Conservation (phyloP, 2,329 filamentous ascomycete genomes). For the Curvularia hawaiiensis region DNA sequence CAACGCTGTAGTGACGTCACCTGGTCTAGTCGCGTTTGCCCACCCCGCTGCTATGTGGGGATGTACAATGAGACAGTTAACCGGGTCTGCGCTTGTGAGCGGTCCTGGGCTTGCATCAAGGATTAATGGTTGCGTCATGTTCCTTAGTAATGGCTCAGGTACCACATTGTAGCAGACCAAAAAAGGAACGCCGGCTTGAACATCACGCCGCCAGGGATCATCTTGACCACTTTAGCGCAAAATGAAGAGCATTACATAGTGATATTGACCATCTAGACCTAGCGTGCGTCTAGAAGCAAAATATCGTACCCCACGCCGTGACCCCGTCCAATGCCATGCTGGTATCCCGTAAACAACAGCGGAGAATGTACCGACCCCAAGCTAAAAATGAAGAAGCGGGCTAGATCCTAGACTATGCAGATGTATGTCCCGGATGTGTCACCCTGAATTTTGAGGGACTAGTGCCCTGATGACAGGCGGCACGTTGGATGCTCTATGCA, state of each 20-base stretch:
- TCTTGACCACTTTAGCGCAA: slow-evolving; percentile 3
- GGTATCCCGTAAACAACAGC: slow-evolving; percentile 24
- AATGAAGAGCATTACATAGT: slow-evolving; percentile 17
- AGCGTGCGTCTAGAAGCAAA: slow-evolving; percentile 24
- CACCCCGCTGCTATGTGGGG: slow-evolving; percentile 21
- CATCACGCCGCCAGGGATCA: neutral
- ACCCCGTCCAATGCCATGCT: slow-evolving; percentile 28
- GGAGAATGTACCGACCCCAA: slow-evolving; percentile 21
- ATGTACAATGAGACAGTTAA: slow-evolving; percentile 5
- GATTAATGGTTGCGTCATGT: slow-evolving; percentile 20
- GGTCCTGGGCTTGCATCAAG: slow-evolving; percentile 5
- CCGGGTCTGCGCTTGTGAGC: slow-evolving; percentile 8
- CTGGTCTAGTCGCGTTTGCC: slow-evolving; percentile 7
- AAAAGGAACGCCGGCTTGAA: slow-evolving; percentile 5
- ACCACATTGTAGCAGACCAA: neutral
- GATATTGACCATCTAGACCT: slow-evolving; percentile 29
- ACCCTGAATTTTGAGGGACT: slow-evolving; percentile 20
- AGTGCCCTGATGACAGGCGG: slow-evolving; percentile 10
- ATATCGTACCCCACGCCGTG: slow-evolving; percentile 21
- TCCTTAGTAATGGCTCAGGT: neutral
- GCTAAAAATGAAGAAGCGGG: slow-evolving; percentile 24
- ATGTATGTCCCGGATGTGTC: slow-evolving; percentile 28
- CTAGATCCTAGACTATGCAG: slow-evolving; percentile 24
- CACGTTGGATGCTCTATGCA: slow-evolving; percentile 26
- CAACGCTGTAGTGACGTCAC: slow-evolving; percentile 24